Percentiles rank a stretch among this genome's conserved stretches.
Evolutionary conservation across 1,284 basidiomycete genomes (phyloP).

Genomic region (Athelia psychrophila): DNA sequence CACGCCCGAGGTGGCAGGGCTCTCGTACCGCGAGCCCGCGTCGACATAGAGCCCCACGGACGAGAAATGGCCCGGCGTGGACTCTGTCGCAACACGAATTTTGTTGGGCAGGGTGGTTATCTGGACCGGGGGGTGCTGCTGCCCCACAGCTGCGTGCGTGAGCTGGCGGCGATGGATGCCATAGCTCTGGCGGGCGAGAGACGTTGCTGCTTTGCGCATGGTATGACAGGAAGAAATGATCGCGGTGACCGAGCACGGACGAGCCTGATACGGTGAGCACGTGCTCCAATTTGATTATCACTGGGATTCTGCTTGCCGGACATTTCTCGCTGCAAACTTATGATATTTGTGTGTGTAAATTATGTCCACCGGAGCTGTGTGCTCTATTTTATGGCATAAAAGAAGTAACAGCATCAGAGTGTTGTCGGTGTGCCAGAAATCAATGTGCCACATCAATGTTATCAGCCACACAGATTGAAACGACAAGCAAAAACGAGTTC

Average conservation of each 20-base stretch:
- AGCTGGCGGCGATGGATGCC: conserved; percentile 13
- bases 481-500: not conserved
- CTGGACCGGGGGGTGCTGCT: conserved; percentile 33
- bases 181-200: conserved; percentile 21
- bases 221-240: not conserved
- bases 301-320: too few relatives aligned
- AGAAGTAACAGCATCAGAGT: not conserved
- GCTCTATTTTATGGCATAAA: not conserved
- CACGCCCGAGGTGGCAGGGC: conserved; percentile 70
- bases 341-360: not conserved
- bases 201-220: conserved; percentile 3
- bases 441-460: too few relatives aligned
- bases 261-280: too few relatives aligned
- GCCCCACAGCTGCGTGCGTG: conserved; percentile 18
- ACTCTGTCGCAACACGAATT: conserved; percentile 90
- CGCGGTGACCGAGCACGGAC: not conserved
- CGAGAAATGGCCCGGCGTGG: conserved; percentile 92
- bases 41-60: conserved; percentile 93
- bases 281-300: too few relatives aligned
- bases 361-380: not conserved
- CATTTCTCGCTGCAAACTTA: too few relatives aligned
- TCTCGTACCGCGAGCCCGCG: conserved; percentile 93
- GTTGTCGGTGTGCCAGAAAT: too few relatives aligned
- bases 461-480: not conserved
- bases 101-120: conserved; percentile 91